A percentile compares a stretch with the other conserved stretches of the same genome.
Conservation (phyloP, 225 moss, liverwort and hornwort genomes). For the Sphagnum contortum region DNA sequence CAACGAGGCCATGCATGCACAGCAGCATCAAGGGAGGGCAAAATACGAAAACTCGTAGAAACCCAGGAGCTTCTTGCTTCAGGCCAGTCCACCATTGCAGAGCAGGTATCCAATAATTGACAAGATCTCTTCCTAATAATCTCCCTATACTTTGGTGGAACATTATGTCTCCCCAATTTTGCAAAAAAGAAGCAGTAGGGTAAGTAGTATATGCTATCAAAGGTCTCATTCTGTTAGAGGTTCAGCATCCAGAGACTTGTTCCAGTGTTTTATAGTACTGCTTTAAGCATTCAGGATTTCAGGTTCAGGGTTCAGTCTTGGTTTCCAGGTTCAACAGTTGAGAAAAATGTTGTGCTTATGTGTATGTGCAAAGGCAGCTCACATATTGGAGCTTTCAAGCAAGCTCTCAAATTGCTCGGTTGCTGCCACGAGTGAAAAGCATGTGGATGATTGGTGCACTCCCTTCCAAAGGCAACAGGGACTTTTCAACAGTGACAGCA, state of each 20-base stretch:
- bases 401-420: conserved; percentile 24
- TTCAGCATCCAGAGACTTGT: no score
- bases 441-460: conserved; percentile 12
- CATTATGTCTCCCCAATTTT: no score
- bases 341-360: no score
- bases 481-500: conserved; percentile 16
- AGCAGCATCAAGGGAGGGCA: conserved; percentile 25
- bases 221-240: no score
- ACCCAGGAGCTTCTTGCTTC: conserved; percentile 38
- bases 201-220: no score
- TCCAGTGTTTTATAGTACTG: not conserved
- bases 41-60: conserved; percentile 26
- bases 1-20: conserved; percentile 33
- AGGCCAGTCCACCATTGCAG: conserved; percentile 22
- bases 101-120: conserved; percentile 25
- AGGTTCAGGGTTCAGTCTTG: not conserved
- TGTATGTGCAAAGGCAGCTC: conserved; percentile 21
- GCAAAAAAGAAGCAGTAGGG: no score
- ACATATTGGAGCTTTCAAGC: conserved; percentile 29
- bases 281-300: not conserved
- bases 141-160: no score
- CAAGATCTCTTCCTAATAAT: no score
- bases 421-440: conserved; percentile 17
- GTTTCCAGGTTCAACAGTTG: not conserved
- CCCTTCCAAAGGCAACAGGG: conserved; percentile 15